phyloP scores from a whole-genome alignment of 306 rosid genomes.

The apple (Malus domestica) region DNA sequence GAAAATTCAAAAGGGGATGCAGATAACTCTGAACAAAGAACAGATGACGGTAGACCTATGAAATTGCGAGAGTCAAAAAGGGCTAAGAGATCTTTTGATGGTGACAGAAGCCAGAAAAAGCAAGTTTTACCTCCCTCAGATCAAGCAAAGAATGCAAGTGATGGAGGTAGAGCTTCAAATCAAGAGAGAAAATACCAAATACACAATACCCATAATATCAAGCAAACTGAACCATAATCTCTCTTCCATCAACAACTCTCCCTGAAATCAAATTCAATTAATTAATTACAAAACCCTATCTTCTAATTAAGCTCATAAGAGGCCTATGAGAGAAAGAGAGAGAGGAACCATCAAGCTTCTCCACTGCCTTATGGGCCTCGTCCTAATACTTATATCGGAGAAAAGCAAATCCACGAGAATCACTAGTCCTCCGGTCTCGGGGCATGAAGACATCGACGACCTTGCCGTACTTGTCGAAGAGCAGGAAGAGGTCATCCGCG shows the following conservation, averaged over 20 bases:
- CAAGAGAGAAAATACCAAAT: too few relatives aligned
- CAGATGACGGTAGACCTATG: too few relatives aligned
- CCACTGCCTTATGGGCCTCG: conserved; percentile 69
- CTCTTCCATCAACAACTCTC: conserved; percentile 64
- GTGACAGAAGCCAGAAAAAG: too few relatives aligned
- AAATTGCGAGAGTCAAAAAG: too few relatives aligned
- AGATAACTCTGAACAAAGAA: too few relatives aligned
- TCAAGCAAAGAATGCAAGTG: too few relatives aligned
- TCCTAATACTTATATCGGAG: conserved; percentile 68
- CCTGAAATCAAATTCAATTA: conserved; percentile 20
- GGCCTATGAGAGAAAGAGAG: not conserved
- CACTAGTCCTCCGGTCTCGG: conserved; percentile 66
- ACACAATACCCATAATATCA: too few relatives aligned
- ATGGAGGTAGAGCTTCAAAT: too few relatives aligned
- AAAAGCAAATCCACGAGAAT: conserved; percentile 66
- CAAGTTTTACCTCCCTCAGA: too few relatives aligned
- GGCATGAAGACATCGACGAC: conserved; percentile 76
- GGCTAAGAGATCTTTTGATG: too few relatives aligned
- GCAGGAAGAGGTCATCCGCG: conserved; percentile 72
- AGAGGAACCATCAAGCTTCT: conserved; percentile 53
- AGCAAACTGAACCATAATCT: conserved; percentile 81
- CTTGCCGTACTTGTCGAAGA: conserved; percentile 69
- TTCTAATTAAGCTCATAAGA: not conserved
- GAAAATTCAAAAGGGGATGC: too few relatives aligned
- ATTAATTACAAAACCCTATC: not conserved